Percentiles rank a stretch among this genome's conserved stretches.
These are phyloP conservation scores for Kwoniella sp. DNA, from an alignment of 768 basidiomycete species.

Conservation along the genomic window DNA sequence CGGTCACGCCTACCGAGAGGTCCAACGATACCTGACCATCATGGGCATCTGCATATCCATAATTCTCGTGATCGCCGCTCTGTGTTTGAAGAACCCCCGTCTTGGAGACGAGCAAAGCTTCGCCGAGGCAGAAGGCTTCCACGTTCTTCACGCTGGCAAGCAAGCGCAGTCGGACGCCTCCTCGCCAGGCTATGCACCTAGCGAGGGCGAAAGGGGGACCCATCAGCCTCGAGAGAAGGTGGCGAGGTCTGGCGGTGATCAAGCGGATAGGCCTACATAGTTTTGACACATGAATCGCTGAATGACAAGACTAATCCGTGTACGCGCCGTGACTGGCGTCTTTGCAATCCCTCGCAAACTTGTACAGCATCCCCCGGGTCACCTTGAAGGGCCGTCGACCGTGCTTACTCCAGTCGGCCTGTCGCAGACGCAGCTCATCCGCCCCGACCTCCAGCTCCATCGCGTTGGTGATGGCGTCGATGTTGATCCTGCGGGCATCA, in stretches of 20 bases:
- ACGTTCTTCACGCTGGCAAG: no score
- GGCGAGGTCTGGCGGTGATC: no score
- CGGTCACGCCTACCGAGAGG: slow-evolving; percentile 30
- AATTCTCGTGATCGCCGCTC: slow-evolving; percentile 18
- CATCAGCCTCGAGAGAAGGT: no score
- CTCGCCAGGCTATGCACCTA: no score
- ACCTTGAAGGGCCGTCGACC: slow-evolving; percentile 73
- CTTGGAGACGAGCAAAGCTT: slow-evolving; percentile 31
- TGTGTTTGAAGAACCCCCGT: slow-evolving; percentile 31
- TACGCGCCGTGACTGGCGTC: no score
- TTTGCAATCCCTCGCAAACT: no score
- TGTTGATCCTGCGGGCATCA: slow-evolving; percentile 53
- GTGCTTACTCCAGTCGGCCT: slow-evolving; percentile 71
- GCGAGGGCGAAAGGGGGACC: no score
- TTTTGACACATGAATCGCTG: no score
- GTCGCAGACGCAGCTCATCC: slow-evolving; percentile 73
- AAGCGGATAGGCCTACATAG: no score
- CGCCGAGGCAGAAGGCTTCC: slow-evolving; percentile 27
- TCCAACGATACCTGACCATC: slow-evolving; percentile 38
- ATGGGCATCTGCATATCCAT: slow-evolving; percentile 33
- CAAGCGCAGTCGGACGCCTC: no score
- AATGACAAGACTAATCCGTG: no score
- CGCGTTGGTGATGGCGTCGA: slow-evolving; percentile 46
- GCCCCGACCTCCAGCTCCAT: slow-evolving; percentile 59
- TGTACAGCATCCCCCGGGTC: slow-evolving; percentile 54